These are phyloP conservation scores for Pistacia vera DNA, from an alignment of 345 rosid genomes.

Conservation along the genomic window DNA sequence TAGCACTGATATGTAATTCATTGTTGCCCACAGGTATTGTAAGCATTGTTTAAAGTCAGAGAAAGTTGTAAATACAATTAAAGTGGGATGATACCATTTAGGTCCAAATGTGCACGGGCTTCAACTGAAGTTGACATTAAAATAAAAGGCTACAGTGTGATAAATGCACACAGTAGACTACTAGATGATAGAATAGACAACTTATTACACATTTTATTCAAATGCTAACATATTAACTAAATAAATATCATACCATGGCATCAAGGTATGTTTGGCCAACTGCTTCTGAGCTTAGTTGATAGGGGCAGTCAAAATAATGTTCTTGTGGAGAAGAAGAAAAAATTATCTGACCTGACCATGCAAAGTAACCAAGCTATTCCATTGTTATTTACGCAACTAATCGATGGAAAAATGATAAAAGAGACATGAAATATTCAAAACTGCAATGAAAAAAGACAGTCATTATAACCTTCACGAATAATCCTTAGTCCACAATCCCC, in stretches of 20 bases:
- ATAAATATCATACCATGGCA: slow-evolving; percentile 62
- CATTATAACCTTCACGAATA: slow-evolving; percentile 59
- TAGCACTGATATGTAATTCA: neutral
- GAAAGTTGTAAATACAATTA: neutral
- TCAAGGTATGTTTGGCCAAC: slow-evolving; percentile 80
- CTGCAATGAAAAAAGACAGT: neutral
- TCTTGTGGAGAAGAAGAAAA: slow-evolving; percentile 82
- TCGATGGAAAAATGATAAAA: neutral
- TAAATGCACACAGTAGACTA: neutral
- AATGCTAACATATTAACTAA: neutral
- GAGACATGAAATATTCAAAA: slow-evolving; percentile 1
- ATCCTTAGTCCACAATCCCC: slow-evolving; percentile 89
- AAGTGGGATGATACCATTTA: neutral
- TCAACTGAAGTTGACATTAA: no score
- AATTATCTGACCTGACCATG: slow-evolving; percentile 56
- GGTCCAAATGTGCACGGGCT: slow-evolving; percentile 1
- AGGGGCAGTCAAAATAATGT: slow-evolving; percentile 89
- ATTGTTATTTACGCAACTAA: neutral
- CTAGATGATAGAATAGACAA: neutral
- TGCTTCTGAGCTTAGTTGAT: slow-evolving; percentile 80
- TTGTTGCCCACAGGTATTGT: neutral
- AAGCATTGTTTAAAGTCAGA: neutral
- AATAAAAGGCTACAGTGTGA: neutral
- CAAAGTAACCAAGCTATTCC: slow-evolving; percentile 9
- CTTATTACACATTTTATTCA: neutral